Conservation (phyloP, 192 early-diverging fungal genomes). For the Gonapodya prolifera region DNA sequence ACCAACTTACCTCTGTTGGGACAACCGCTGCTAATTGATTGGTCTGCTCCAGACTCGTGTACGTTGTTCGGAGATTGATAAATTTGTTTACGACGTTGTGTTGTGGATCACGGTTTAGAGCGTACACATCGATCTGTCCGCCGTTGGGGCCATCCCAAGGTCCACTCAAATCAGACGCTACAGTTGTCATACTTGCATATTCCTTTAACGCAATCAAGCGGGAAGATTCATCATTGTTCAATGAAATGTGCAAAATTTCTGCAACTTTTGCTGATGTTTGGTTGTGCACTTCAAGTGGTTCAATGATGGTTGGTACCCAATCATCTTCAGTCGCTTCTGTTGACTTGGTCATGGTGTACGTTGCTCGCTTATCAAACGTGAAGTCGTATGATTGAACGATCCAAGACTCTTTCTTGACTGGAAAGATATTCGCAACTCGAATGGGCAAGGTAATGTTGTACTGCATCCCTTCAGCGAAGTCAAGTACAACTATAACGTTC, state of each 20-base stretch:
- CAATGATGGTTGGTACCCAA: background rate
- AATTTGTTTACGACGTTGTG: slow-evolving; percentile 17
- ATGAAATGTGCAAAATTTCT: background rate
- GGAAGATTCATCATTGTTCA: background rate
- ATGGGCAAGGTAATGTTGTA: slow-evolving; percentile 30
- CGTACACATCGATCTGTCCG: background rate
- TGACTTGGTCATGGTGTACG: background rate
- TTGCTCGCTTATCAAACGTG: slow-evolving; percentile 1
- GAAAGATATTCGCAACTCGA: background rate
- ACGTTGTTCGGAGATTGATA: slow-evolving; percentile 29
- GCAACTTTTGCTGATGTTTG: background rate
- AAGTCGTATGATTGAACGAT: slow-evolving; percentile 1
- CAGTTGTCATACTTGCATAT: background rate
- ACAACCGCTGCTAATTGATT: slow-evolving; percentile 37
- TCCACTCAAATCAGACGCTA: background rate
- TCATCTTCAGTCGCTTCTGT: background rate
- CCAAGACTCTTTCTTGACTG: background rate
- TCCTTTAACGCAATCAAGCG: background rate
- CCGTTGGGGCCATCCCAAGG: background rate
- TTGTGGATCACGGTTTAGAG: background rate
- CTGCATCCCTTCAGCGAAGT: slow-evolving; percentile 38
- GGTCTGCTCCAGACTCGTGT: slow-evolving; percentile 25
- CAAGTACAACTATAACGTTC: slow-evolving; percentile 27
- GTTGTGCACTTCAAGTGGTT: background rate
- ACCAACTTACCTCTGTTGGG: slow-evolving; percentile 25